Conservation (phyloP, 2,329 filamentous ascomycete genomes). For the Xylaria sp. region DNA sequence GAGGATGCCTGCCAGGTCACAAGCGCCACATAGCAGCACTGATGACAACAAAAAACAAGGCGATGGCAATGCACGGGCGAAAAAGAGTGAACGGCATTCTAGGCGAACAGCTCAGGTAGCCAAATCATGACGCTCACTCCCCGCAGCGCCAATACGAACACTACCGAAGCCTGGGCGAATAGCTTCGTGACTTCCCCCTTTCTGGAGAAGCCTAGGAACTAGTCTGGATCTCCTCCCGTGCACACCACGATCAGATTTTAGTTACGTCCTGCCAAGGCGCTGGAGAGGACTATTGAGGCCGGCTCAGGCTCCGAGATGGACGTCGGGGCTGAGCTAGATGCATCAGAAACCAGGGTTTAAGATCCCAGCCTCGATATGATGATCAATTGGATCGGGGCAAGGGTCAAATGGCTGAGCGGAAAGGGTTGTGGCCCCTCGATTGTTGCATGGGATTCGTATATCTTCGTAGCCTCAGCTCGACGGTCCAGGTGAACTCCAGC, state of each 20-base stretch:
- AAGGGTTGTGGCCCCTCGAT: conserved; percentile 4
- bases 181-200: neutral
- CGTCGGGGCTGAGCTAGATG: conserved; percentile 19
- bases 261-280: conserved; percentile 17
- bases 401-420: conserved; percentile 13
- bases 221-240: neutral
- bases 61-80: conserved; percentile 8
- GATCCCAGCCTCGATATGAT: neutral
- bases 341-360: conserved; percentile 6
- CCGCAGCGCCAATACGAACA: conserved; percentile 10
- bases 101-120: neutral
- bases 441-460: conserved; percentile 11
- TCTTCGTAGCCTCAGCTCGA: conserved; percentile 27
- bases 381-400: conserved; percentile 26
- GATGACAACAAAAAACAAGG: conserved; percentile 20
- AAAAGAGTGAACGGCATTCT: conserved; percentile 9
- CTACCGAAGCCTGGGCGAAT: neutral
- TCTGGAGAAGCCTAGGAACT: neutral
- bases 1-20: conserved; percentile 8
- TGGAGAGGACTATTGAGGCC: conserved; percentile 27
- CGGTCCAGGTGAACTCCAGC: conserved; percentile 17
- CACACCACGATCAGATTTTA: conserved; percentile 17
- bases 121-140: neutral
- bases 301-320: conserved; percentile 23
- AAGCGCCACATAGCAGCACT: neutral